These are phyloP conservation scores for Sphaerulina musiva DNA, from an alignment of 2,329 filamentous ascomycete genomes.

Conservation along the genomic window DNA sequence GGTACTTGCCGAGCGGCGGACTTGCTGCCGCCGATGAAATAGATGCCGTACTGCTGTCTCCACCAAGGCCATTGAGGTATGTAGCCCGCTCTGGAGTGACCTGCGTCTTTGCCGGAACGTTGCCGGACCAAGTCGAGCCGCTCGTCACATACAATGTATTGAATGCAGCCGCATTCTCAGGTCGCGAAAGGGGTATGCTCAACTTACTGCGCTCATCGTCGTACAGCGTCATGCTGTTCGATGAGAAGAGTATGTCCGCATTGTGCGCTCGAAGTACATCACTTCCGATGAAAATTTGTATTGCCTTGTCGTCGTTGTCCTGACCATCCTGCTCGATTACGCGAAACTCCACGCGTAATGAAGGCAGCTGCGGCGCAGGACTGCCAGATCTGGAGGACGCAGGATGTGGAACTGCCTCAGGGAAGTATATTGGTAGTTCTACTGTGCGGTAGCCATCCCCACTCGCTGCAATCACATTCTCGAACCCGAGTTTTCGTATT, in stretches of 20 bases:
- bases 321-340: conserved; percentile 51
- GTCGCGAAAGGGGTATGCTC: conserved; percentile 83
- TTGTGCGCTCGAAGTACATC: conserved; percentile 80
- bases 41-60: conserved; percentile 23
- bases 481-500: conserved; percentile 66
- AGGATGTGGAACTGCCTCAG: conserved; percentile 78
- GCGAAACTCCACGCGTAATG: conserved; percentile 71
- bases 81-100: conserved; percentile 6
- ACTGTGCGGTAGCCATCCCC: conserved; percentile 60
- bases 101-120: not conserved
- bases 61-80: conserved; percentile 32
- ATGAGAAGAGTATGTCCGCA: conserved; percentile 85
- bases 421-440: conserved; percentile 76
- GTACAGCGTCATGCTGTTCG: conserved; percentile 80
- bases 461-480: conserved; percentile 43
- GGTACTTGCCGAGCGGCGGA: conserved; percentile 28
- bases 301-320: conserved; percentile 51
- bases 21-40: conserved; percentile 26
- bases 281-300: conserved; percentile 85
- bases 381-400: conserved; percentile 66
- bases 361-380: conserved; percentile 71
- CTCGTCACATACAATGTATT: conserved; percentile 63
- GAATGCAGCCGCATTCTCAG: conserved; percentile 77
- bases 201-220: conserved; percentile 82
- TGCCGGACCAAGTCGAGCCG: conserved; percentile 7